Evolutionary conservation across 768 basidiomycete species (phyloP).

Genomic region (Grammothele lineata): DNA sequence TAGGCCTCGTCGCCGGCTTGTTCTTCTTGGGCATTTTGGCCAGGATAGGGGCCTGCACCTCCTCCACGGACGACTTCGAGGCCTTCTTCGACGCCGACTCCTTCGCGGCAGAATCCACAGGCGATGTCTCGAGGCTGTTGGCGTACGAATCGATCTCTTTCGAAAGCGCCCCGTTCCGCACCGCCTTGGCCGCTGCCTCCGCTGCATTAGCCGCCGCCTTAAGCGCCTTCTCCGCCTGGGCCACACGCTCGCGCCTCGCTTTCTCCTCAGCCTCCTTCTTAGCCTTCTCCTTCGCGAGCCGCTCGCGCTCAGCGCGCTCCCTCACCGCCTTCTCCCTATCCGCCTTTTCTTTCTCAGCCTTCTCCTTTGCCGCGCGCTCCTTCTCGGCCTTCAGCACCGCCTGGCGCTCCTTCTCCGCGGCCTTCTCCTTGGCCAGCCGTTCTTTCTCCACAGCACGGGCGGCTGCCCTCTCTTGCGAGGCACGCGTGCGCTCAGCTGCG

Average conservation of each 20-base stretch:
- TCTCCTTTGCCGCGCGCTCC: constrained; percentile 35
- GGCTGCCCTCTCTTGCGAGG: constrained; percentile 55
- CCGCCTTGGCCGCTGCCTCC: constrained; percentile 15
- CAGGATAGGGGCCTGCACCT: constrained; percentile 63
- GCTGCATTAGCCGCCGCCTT: constrained; percentile 18
- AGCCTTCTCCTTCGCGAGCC: constrained; percentile 30
- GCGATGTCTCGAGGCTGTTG: no score
- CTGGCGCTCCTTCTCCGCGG: constrained; percentile 46
- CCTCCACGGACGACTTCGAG: neutral
- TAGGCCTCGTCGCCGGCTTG: constrained; percentile 57
- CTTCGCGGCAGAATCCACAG: neutral
- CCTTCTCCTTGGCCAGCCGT: constrained; percentile 49
- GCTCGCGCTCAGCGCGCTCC: constrained; percentile 35
- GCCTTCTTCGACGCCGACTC: constrained; percentile 23
- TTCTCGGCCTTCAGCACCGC: constrained; percentile 35
- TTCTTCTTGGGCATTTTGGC: constrained; percentile 85
- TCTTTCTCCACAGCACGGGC: constrained; percentile 52
- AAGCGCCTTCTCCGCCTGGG: constrained; percentile 21
- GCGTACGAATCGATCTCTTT: no score
- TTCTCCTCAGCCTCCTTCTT: constrained; percentile 26
- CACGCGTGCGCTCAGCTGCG: constrained; percentile 54
- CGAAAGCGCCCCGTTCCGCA: neutral
- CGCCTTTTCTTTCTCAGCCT: constrained; percentile 31
- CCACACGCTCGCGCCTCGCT: constrained; percentile 25
- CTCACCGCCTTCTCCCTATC: constrained; percentile 35